Percentiles rank a stretch among this genome's conserved stretches.
These are phyloP conservation scores for Candida sanyaensis DNA, from an alignment of 1,139 yeast species.

Conservation along the genomic window DNA sequence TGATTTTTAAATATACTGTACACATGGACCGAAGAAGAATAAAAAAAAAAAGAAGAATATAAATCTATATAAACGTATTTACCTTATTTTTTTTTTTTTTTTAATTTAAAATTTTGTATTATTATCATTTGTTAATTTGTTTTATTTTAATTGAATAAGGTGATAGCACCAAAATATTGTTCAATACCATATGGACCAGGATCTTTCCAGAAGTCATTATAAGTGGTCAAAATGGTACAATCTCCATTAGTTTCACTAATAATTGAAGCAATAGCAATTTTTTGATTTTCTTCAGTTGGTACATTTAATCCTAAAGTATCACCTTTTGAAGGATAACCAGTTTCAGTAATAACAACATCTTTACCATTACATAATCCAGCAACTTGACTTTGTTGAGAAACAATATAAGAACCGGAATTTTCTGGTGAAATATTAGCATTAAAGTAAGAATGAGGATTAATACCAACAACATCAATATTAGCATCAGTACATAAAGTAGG, in stretches of 20 bases:
- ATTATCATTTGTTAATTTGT: background rate
- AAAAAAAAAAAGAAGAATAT: background rate
- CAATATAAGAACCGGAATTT: slow-evolving; percentile 72
- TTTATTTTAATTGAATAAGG: slow-evolving; percentile 32
- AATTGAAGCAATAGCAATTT: slow-evolving; percentile 62
- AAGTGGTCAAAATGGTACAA: slow-evolving; percentile 73
- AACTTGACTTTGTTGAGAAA: slow-evolving; percentile 58
- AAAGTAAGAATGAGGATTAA: slow-evolving; percentile 87
- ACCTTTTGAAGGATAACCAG: slow-evolving; percentile 88
- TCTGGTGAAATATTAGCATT: slow-evolving; percentile 60
- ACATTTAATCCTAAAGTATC: slow-evolving; percentile 67
- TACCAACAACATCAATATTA: slow-evolving; percentile 76
- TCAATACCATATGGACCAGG: slow-evolving; percentile 86
- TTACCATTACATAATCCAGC: slow-evolving; percentile 52
- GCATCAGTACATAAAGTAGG: slow-evolving; percentile 69
- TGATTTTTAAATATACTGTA: slow-evolving; percentile 46
- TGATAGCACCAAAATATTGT: slow-evolving; percentile 76
- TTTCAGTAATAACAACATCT: slow-evolving; percentile 67
- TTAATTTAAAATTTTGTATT: background rate
- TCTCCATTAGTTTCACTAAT: slow-evolving; percentile 58
- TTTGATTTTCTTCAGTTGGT: slow-evolving; percentile 72
- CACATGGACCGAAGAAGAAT: background rate
- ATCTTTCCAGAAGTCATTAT: slow-evolving; percentile 81
- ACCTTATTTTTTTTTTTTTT: background rate
- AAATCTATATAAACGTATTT: slow-evolving; percentile 1